Base-by-base conservation (phyloP, 1,284 basidiomycete species). In the Caloboletus inedulis region DNA sequence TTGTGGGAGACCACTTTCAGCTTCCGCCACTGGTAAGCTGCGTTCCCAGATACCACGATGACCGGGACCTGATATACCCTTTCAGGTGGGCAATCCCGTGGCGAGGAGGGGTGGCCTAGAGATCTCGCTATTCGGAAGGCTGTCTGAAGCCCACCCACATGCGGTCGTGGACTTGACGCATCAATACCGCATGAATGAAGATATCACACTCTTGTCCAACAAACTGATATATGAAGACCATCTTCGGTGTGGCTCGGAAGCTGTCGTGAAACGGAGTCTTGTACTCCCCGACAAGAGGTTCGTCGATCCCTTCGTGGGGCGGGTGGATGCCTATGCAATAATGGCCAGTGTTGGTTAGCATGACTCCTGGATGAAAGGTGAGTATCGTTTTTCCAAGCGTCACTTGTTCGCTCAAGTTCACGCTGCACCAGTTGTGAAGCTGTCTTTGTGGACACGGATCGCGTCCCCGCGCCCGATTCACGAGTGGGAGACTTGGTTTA, bases 1-100 rank as follows among this genome's bases (percentile, higher is more conserved):
- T 99, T 8, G 94, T 99, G 10, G 96, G 96, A 3, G 96, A 99
- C 68, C 96, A 98, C 70, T 92, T 90, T 72, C 97, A 99, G 68
- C 82, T 99, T 2, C 94, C 96, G 16, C 97, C 94, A 0, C 79
- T 98, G 31, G 94, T 94, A 61, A 55, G 80, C 31, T 41, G 14
- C 33, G 6, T 42, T 34, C 2, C 49, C 3, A 1, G 14, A 8
- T 25, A 12, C 1, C 1, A 18, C 23, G 16, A 54, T 7, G 35
- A 45, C 12, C 3, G 3, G 34, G 23, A 30, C 33, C 43, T 54
- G 29, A 53, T 44, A 27, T 12, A 2, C 13, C 25, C 18, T n/a
- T 56, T 18, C 58, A 94, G 87, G 92, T 97, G 27, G 87, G 87
- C 50, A 94, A 90, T 62, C 75, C 73, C 0, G 79, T 78, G 13